Conservation (phyloP, 768 basidiomycete genomes). For the Lactifluus volemus region DNA sequence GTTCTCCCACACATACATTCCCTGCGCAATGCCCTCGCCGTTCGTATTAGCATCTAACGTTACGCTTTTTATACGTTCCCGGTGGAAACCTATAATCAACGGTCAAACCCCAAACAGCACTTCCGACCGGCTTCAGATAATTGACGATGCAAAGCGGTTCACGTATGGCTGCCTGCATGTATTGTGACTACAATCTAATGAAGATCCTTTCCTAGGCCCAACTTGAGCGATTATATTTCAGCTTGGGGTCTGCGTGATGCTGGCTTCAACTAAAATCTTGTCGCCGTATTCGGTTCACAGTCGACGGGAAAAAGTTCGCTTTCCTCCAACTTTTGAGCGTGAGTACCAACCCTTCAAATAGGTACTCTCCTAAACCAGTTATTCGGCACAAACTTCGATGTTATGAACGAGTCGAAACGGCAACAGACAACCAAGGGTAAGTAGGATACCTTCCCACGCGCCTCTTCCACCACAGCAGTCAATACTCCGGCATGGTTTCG, state of each 20-base stretch:
- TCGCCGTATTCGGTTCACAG: slow-evolving; percentile 93
- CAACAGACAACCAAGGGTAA: slow-evolving; percentile 97
- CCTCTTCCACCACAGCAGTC: too few species aligned
- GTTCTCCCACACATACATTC: too few species aligned
- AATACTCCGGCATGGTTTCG: too few species aligned
- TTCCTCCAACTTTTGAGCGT: neutral
- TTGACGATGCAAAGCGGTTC: slow-evolving; percentile 91
- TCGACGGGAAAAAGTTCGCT: slow-evolving; percentile 89
- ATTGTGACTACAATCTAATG: neutral
- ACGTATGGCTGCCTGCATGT: slow-evolving; percentile 48
- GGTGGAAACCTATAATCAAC: too few species aligned
- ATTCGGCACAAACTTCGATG: slow-evolving; percentile 97
- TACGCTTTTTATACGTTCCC: too few species aligned
- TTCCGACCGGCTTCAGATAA: slow-evolving; percentile 67
- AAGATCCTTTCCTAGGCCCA: slow-evolving; percentile 33
- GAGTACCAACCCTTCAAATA: slow-evolving; percentile 24
- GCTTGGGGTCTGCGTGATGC: slow-evolving; percentile 84
- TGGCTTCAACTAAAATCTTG: slow-evolving; percentile 94
- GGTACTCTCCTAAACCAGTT: slow-evolving; percentile 93
- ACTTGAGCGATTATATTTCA: slow-evolving; percentile 64
- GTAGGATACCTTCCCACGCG: slow-evolving; percentile 10
- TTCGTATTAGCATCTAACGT: too few species aligned
- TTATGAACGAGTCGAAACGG: slow-evolving; percentile 91
- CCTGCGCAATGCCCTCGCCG: too few species aligned
- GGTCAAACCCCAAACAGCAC: too few species aligned